A percentile compares a stretch with the other conserved stretches of the same genome.
phyloP scores from a whole-genome alignment of 345 rosid species.

The Gossypium australe region DNA sequence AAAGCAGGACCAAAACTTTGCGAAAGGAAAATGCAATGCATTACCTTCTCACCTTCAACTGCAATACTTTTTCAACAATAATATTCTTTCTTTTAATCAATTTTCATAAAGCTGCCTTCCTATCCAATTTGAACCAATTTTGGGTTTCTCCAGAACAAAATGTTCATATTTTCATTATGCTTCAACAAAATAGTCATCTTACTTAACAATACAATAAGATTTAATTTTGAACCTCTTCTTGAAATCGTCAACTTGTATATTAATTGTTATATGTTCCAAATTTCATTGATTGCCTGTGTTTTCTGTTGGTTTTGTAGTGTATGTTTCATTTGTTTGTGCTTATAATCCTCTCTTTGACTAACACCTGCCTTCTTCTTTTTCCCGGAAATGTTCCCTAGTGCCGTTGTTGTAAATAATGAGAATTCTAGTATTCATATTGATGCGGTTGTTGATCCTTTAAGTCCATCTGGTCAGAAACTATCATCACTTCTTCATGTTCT shows the following conservation, averaged over 20 bases:
- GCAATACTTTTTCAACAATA: not conserved
- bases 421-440: conserved; percentile 80
- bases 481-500: conserved; percentile 77
- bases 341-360: not conserved
- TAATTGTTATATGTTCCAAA: not conserved
- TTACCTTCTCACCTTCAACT: not conserved
- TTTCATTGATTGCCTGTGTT: not conserved
- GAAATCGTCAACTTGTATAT: not conserved
- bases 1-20: not conserved
- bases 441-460: conserved; percentile 92
- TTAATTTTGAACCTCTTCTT: not conserved
- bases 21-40: not conserved
- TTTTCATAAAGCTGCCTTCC: not conserved
- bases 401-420: conserved; percentile 39
- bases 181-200: not conserved
- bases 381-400: not conserved
- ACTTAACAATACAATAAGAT: not conserved
- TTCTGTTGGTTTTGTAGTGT: not conserved
- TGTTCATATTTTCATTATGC: not conserved
- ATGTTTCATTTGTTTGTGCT: conserved; percentile 1
- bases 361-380: not conserved
- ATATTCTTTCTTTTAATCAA: not conserved
- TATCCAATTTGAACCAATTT: not conserved
- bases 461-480: conserved; percentile 87
- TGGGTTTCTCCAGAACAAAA: not conserved